Percentiles rank a stretch among this genome's conserved stretches.
Conservation (phyloP, 306 rosid species). For the Acmispon strigosus region DNA sequence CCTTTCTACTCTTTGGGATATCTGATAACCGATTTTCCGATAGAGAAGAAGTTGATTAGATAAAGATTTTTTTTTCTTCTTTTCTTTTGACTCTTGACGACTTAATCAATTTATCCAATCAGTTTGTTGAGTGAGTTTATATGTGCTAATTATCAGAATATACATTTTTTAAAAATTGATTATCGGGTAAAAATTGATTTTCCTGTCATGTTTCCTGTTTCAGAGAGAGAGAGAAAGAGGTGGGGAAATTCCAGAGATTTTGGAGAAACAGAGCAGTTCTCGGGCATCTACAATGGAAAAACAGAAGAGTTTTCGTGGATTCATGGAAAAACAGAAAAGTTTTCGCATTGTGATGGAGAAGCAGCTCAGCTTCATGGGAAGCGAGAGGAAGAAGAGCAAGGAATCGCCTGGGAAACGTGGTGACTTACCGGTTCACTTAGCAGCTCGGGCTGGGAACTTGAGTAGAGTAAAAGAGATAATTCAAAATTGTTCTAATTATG, state of each 20-base stretch:
- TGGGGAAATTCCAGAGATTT: neutral
- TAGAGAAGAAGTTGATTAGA: neutral
- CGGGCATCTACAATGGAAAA: conserved; percentile 47
- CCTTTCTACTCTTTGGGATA: conserved; percentile 1
- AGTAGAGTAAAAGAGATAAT: conserved; percentile 55
- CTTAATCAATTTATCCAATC: neutral
- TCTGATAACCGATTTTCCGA: neutral
- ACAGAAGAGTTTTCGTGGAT: conserved; percentile 78
- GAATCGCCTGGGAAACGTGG: conserved; percentile 55
- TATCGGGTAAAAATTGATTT: neutral
- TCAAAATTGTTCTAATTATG: conserved; percentile 35
- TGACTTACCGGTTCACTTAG: conserved; percentile 57
- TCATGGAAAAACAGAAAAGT: conserved; percentile 67
- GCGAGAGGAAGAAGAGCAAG: conserved; percentile 45
- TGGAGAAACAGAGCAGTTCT: conserved; percentile 33
- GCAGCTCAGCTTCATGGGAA: conserved; percentile 31
- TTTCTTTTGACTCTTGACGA: neutral
- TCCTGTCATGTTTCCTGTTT: neutral
- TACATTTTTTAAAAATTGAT: neutral
- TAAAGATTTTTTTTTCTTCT: neutral
- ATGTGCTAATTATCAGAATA: neutral
- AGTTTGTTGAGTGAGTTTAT: neutral
- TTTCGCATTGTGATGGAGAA: conserved; percentile 45
- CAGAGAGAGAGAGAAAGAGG: neutral
- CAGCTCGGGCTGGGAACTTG: conserved; percentile 70